Percentiles rank a stretch among this genome's conserved stretches.
phyloP scores from a whole-genome alignment of 768 basidiomycete species.

The Trametes maxima region DNA sequence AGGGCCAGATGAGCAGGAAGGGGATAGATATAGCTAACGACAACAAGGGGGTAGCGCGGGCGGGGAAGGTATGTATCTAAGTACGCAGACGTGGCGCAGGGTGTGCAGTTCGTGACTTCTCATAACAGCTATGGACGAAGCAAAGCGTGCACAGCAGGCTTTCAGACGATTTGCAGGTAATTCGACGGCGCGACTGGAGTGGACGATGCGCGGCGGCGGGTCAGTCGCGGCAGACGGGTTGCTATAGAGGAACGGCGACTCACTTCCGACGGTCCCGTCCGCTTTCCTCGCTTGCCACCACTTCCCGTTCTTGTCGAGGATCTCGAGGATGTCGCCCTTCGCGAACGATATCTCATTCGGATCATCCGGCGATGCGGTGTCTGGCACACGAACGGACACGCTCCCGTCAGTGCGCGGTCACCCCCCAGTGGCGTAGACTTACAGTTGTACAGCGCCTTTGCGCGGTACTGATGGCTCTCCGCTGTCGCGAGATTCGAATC shows the following conservation, averaged over 20 bases:
- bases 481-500: slow-evolving; percentile 28
- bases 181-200: slow-evolving; percentile 80
- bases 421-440: slow-evolving; percentile 33
- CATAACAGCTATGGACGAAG: slow-evolving; percentile 20
- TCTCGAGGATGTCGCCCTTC: slow-evolving; percentile 91
- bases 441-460: slow-evolving; percentile 92
- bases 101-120: slow-evolving; percentile 27
- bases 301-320: slow-evolving; percentile 90
- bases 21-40: slow-evolving; percentile 22
- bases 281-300: slow-evolving; percentile 90
- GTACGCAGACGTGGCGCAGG: slow-evolving; percentile 2
- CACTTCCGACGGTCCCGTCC: slow-evolving; percentile 79
- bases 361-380: slow-evolving; percentile 92
- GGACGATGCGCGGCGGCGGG: background rate
- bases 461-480: slow-evolving; percentile 67
- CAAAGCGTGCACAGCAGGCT: slow-evolving; percentile 6
- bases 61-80: slow-evolving; percentile 10
- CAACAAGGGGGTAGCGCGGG: slow-evolving; percentile 16
- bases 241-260: slow-evolving; percentile 39
- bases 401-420: background rate
- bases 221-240: background rate
- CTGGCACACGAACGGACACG: slow-evolving; percentile 43
- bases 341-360: slow-evolving; percentile 93
- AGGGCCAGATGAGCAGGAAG: slow-evolving; percentile 4
- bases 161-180: slow-evolving; percentile 72